Percentiles rank a stretch among this genome's conserved stretches.
These are phyloP conservation scores for Capronia coronata DNA, from an alignment of 2,329 filamentous ascomycete species.

Conservation along the genomic window DNA sequence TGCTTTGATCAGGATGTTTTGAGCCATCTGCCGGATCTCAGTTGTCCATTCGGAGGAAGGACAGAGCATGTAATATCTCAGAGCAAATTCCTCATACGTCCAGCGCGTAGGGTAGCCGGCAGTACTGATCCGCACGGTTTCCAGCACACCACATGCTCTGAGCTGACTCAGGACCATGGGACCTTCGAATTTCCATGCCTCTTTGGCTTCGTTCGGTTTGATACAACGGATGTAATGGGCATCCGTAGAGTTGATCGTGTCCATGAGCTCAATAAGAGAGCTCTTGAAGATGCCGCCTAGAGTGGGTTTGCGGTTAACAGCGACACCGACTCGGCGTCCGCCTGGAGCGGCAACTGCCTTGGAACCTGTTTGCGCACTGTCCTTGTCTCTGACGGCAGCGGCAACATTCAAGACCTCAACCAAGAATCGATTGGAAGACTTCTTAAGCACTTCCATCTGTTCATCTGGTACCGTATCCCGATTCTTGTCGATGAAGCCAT, in stretches of 20 bases:
- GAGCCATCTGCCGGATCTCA: slow-evolving; percentile 89
- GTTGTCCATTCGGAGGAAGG: slow-evolving; percentile 85
- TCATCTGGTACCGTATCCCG: slow-evolving; percentile 97
- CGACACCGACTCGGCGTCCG: slow-evolving; percentile 81
- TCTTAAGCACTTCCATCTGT: slow-evolving; percentile 85
- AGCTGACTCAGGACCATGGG: slow-evolving; percentile 98
- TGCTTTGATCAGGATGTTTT: slow-evolving; percentile 82
- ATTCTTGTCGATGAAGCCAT: slow-evolving; percentile 99
- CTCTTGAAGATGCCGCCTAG: slow-evolving; percentile 98
- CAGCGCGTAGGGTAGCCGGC: slow-evolving; percentile 95
- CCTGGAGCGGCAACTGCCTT: slow-evolving; percentile 60
- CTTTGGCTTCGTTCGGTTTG: slow-evolving; percentile 96
- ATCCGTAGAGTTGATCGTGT: slow-evolving; percentile 94
- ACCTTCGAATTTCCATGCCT: slow-evolving; percentile 95
- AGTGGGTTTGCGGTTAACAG: slow-evolving; percentile 91
- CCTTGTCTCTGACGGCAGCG: slow-evolving; percentile 82
- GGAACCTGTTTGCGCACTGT: slow-evolving; percentile 60
- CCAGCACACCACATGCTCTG: slow-evolving; percentile 94
- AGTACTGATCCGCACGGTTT: slow-evolving; percentile 95
- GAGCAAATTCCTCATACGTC: slow-evolving; percentile 97
- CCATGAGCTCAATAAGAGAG: slow-evolving; percentile 95
- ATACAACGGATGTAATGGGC: slow-evolving; percentile 99
- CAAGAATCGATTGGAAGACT: slow-evolving; percentile 79
- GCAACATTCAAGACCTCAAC: slow-evolving; percentile 78
- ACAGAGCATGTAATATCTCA: slow-evolving; percentile 97